Evolutionary conservation across 352 stramenopile genomes (phyloP), one percentile per base, ranked within the genome.

Genomic region (Elongisporangium senticosum): DNA sequence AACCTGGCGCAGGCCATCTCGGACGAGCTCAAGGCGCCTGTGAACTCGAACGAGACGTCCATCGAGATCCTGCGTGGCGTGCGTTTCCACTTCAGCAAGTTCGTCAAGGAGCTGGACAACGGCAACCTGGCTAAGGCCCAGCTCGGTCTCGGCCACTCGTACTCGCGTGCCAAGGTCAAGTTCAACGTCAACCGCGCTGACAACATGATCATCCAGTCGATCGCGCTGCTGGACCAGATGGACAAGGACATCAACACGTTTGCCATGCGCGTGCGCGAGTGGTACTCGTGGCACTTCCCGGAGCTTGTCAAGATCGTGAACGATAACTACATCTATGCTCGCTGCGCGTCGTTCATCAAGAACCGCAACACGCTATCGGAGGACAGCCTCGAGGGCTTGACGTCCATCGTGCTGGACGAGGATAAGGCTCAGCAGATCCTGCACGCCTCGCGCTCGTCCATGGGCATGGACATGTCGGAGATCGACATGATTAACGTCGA

Each of bases 191-290:
- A 98, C 74, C 87, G 97, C 49, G 95, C 95, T 19, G 98, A 99
- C 75, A 99, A 99, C 78, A 99, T 99, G 98, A 99, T 99, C 74
- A 99, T 99, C 76, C 98, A 99, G 79, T 95, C 89, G 37, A 99
- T 99, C 73, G 96, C 91, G 62, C 83, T 99, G 21, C 81, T 99
- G 14, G 98, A 99, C 84, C 97, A 99, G 67, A 89, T 99, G 84
- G 98, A 99, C 84, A 99, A 99, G 86, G 98, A 99, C 80, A 90
- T 99, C 55, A 99, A 99, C 80, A 99, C 98, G 53, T 99, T 99
- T 74, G 95, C 97, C 54, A 99, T 99, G 98, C 90, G 98, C 59
- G 93, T 99, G 58, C 88, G 97, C 51, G 98, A 99, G 79, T 99
- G 98, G 98, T 99, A 99, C 86, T 98, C 90, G 73, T 99, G 97